Conservation (phyloP, 257 asterid genomes). For the Lycium ferocissimum region DNA sequence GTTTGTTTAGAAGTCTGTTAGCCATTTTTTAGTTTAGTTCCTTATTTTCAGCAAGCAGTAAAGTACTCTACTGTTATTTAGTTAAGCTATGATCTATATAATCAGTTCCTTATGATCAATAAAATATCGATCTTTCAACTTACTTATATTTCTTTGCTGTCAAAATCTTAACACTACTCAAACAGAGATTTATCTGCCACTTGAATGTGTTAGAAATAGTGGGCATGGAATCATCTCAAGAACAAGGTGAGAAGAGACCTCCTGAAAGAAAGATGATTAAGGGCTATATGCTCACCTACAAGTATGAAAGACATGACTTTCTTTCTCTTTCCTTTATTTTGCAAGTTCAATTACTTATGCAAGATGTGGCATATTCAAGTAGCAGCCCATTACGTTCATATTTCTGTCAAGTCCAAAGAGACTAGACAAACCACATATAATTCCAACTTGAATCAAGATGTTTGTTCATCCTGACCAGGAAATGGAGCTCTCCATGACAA, state of each 20-base stretch:
- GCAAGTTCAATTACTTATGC: not conserved
- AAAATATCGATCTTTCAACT: too few species aligned
- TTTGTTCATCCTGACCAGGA: not conserved
- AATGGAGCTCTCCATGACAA: constrained; percentile 5
- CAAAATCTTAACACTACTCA: not conserved
- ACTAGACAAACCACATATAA: not conserved
- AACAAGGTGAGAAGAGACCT: not conserved
- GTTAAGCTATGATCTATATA: not conserved
- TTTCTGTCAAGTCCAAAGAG: not conserved
- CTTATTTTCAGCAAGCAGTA: not conserved
- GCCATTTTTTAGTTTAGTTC: not conserved
- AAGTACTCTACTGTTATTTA: not conserved
- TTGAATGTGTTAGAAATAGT: not conserved
- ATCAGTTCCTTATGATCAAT: not conserved
- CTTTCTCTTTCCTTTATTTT: not conserved
- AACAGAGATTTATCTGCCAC: not conserved
- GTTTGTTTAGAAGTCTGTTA: not conserved
- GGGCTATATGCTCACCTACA: not conserved
- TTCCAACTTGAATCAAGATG: constrained; percentile 15
- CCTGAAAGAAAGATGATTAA: constrained; percentile 17
- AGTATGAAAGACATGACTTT: not conserved
- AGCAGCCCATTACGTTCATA: not conserved
- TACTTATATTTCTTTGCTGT: too few species aligned
- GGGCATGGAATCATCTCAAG: not conserved
- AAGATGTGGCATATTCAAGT: not conserved